A percentile compares a stretch with the other conserved stretches of the same genome.
These are phyloP conservation scores for Prinsepia uniflora DNA, from an alignment of 306 rosid genomes.

Conservation along the genomic window DNA sequence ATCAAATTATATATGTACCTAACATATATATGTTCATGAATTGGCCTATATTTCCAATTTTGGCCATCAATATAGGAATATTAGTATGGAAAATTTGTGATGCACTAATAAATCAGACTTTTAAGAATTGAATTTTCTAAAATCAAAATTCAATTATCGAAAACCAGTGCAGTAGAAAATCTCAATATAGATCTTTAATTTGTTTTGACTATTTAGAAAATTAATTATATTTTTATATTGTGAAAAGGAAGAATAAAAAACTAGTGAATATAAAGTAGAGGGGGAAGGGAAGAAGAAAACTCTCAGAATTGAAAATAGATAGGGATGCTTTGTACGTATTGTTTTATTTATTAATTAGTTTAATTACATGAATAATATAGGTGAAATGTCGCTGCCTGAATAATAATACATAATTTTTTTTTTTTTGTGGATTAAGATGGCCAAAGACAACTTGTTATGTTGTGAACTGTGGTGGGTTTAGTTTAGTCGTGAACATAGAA, in stretches of 20 bases:
- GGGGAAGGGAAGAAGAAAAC: conserved; percentile 13
- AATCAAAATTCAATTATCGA: too few species aligned
- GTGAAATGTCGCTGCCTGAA: conserved; percentile 52
- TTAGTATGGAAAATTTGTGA: too few species aligned
- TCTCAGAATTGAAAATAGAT: conserved; percentile 17
- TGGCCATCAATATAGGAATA: too few species aligned
- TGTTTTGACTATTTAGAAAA: too few species aligned
- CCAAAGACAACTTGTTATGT: not conserved
- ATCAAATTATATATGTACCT: too few species aligned
- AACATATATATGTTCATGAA: too few species aligned
- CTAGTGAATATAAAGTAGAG: not conserved
- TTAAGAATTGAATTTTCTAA: too few species aligned
- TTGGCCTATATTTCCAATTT: too few species aligned
- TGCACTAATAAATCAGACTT: too few species aligned
- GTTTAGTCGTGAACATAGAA: not conserved
- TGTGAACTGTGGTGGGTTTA: conserved; percentile 15
- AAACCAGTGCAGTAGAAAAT: too few species aligned
- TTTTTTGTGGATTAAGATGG: conserved; percentile 26
- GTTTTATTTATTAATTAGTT: not conserved
- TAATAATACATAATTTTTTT: conserved; percentile 20
- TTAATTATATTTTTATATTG: not conserved
- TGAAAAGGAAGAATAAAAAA: not conserved
- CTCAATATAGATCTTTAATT: too few species aligned
- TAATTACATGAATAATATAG: conserved; percentile 19
- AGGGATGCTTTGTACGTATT: not conserved